Conservation (phyloP, 2,329 filamentous ascomycete species). For the Rhynchosporium agropyri region DNA sequence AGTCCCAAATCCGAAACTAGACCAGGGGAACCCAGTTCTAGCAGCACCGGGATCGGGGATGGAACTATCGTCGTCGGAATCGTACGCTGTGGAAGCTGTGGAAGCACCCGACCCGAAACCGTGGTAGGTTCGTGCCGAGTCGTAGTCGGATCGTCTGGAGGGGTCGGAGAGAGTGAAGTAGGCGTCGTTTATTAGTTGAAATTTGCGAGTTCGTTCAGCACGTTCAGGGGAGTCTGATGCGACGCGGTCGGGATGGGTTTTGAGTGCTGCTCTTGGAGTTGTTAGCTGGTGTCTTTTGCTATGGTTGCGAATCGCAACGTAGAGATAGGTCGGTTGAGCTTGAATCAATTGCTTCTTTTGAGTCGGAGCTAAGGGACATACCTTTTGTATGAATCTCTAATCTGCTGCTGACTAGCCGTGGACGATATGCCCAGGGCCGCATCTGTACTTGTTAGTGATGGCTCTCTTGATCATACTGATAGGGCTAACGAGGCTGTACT, state of each 20-base stretch:
- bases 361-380: constrained; percentile 41
- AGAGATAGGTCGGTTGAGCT: not conserved
- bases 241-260: constrained; percentile 92
- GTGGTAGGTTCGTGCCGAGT: constrained; percentile 67
- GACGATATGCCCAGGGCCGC: constrained; percentile 72
- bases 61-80: constrained; percentile 49
- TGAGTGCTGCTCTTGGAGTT: constrained; percentile 72
- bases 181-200: constrained; percentile 90
- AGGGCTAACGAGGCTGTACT: constrained; percentile 31
- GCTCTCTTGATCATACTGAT: constrained; percentile 15
- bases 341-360: not conserved
- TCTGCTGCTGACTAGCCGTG: constrained; percentile 76
- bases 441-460: constrained; percentile 52
- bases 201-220: constrained; percentile 76
- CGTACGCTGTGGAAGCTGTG: constrained; percentile 48
- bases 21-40: constrained; percentile 71
- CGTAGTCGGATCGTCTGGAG: constrained; percentile 78
- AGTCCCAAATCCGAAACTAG: constrained; percentile 60
- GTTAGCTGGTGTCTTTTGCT: constrained; percentile 5
- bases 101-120: constrained; percentile 48
- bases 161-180: constrained; percentile 90
- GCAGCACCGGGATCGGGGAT: constrained; percentile 46
- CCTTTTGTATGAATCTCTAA: constrained; percentile 95
- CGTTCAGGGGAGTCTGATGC: constrained; percentile 82
- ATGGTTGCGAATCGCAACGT: too few relatives aligned